Percentiles rank a stretch among this genome's conserved stretches.
phyloP scores from a whole-genome alignment of 1,139 yeast genomes.

The Yamadazyma pseudoaaseri region DNA sequence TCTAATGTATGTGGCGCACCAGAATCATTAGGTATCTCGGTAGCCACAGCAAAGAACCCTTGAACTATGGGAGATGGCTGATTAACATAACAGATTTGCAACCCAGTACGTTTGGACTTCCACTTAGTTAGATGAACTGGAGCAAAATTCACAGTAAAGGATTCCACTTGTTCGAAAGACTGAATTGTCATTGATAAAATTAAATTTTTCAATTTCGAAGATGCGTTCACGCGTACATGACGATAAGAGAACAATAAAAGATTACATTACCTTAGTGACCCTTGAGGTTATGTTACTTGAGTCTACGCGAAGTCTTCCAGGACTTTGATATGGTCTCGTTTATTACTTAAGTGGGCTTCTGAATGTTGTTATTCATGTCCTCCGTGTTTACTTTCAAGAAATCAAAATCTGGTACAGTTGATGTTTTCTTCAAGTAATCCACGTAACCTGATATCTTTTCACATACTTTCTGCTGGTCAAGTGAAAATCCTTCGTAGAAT shows the following conservation, averaged over 20 bases:
- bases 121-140: conserved; percentile 68
- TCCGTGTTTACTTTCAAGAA: background rate
- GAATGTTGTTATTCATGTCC: background rate
- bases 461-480: conserved; percentile 25
- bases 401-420: conserved; percentile 1
- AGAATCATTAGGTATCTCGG: conserved; percentile 81
- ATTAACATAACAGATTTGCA: conserved; percentile 73
- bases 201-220: conserved; percentile 1
- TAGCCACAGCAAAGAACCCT: conserved; percentile 93
- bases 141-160: conserved; percentile 61
- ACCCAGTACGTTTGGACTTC: conserved; percentile 75
- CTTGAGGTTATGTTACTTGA: no score
- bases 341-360: no score
- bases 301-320: no score
- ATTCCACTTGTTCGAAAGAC: conserved; percentile 12
- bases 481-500: conserved; percentile 8
- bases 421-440: conserved; percentile 23
- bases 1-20: conserved; percentile 97
- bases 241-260: no score
- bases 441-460: conserved; percentile 23
- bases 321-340: no score
- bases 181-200: conserved; percentile 3
- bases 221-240: no score
- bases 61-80: conserved; percentile 87
- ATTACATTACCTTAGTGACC: no score